Conservation (phyloP, 257 asterid genomes). For the Fraxinus pennsylvanica region DNA sequence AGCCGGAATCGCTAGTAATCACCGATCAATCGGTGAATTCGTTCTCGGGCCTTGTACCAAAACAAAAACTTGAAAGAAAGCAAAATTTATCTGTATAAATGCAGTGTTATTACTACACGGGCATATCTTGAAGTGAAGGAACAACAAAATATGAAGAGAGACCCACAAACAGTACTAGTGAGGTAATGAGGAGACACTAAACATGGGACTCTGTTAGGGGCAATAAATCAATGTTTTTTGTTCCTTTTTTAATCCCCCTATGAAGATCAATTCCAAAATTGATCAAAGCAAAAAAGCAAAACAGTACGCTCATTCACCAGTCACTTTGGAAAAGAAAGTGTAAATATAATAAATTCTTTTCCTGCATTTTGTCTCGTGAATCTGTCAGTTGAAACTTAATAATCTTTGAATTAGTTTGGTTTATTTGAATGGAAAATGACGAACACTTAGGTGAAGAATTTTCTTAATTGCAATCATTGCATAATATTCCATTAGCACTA, state of each 20-base stretch:
- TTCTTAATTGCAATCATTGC: constrained; percentile 30
- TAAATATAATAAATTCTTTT: constrained; percentile 8
- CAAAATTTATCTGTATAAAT: constrained; percentile 26
- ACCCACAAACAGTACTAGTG: constrained; percentile 38
- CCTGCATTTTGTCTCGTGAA: constrained; percentile 1
- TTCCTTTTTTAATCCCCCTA: constrained; percentile 1
- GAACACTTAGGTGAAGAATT: background rate
- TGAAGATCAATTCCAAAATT: constrained; percentile 31
- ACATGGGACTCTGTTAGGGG: constrained; percentile 27
- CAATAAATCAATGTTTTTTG: constrained; percentile 26
- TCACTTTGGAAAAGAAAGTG: constrained; percentile 37
- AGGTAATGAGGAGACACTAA: constrained; percentile 29
- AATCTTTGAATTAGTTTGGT: constrained; percentile 14
- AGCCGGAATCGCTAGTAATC: background rate
- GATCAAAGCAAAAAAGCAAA: constrained; percentile 39
- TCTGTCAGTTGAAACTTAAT: constrained; percentile 33
- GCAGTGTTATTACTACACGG: constrained; percentile 35
- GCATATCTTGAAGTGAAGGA: constrained; percentile 32
- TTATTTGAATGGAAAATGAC: constrained; percentile 21
- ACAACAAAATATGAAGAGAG: constrained; percentile 29
- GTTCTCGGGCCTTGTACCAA: background rate
- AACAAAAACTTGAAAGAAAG: constrained; percentile 28
- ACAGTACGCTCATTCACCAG: constrained; percentile 30
- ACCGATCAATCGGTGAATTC: background rate
- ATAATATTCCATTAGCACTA: constrained; percentile 34